phyloP scores from a whole-genome alignment of 1,284 basidiomycete genomes.

The Baeospora myosura region DNA sequence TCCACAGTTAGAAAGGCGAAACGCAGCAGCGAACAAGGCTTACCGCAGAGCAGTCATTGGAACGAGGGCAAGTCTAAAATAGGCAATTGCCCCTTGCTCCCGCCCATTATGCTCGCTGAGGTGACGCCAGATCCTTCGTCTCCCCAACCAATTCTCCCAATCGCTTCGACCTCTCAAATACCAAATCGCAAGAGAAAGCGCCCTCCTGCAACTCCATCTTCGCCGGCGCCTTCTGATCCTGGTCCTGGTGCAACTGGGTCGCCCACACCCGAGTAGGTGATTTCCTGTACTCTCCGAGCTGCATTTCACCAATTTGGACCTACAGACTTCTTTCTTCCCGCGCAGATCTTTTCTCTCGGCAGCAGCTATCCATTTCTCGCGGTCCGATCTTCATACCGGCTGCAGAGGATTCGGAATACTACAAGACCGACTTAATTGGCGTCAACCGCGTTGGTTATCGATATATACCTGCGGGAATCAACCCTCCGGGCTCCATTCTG shows the following conservation, averaged over 20 bases:
- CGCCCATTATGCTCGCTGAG: neutral
- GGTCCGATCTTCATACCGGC: conserved; percentile 58
- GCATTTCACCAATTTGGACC: conserved; percentile 11
- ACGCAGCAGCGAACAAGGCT: conserved; percentile 9
- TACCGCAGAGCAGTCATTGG: conserved; percentile 55
- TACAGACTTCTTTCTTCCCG: conserved; percentile 53
- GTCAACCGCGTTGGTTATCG: conserved; percentile 74
- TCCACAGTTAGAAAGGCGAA: neutral
- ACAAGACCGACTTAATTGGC: conserved; percentile 61
- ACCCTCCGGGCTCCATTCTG: conserved; percentile 47
- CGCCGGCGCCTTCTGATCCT: conserved; percentile 39
- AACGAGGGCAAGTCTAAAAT: conserved; percentile 6
- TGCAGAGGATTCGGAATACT: conserved; percentile 47
- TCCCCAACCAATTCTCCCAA: neutral
- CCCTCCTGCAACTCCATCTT: conserved; percentile 27
- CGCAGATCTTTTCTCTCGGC: conserved; percentile 56
- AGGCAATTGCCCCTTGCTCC: neutral
- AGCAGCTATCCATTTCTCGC: conserved; percentile 63
- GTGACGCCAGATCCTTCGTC: neutral
- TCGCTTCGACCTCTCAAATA: neutral
- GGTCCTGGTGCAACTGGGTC: conserved; percentile 23
- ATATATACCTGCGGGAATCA: conserved; percentile 75
- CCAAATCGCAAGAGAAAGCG: conserved; percentile 37
- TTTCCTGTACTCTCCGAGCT: neutral
- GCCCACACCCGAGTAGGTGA: conserved; percentile 29